These are phyloP conservation scores for Alternaria panax DNA, from an alignment of 2,329 filamentous ascomycete genomes.

Conservation along the genomic window DNA sequence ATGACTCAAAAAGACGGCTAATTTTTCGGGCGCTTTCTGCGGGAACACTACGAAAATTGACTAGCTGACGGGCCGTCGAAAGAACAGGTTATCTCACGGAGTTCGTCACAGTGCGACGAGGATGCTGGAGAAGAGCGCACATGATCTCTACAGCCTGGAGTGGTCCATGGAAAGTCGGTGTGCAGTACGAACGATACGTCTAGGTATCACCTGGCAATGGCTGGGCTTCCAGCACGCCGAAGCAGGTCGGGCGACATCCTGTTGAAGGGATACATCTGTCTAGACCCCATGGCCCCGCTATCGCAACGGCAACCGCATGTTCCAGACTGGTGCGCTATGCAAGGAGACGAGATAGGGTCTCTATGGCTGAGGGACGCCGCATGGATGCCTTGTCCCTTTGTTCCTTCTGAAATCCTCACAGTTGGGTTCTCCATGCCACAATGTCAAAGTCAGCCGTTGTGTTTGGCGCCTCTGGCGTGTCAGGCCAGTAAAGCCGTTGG, in stretches of 20 bases:
- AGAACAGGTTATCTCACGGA: neutral
- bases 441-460: conserved; percentile 52
- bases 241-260: neutral
- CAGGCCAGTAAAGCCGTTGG: neutral
- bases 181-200: neutral
- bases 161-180: neutral
- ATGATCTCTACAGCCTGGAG: neutral
- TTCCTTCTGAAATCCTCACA: neutral
- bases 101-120: neutral
- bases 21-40: neutral
- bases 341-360: neutral
- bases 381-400: neutral
- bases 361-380: neutral
- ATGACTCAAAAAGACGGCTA: neutral
- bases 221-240: neutral
- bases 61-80: neutral
- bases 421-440: neutral
- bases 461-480: conserved; percentile 54
- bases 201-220: neutral
- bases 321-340: neutral
- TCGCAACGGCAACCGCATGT: neutral
- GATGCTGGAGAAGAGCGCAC: neutral
- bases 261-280: neutral
- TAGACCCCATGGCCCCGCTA: neutral
- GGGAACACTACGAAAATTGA: neutral